phyloP scores from a whole-genome alignment of 1,284 basidiomycete species.

The Hymenochaete sp. region DNA sequence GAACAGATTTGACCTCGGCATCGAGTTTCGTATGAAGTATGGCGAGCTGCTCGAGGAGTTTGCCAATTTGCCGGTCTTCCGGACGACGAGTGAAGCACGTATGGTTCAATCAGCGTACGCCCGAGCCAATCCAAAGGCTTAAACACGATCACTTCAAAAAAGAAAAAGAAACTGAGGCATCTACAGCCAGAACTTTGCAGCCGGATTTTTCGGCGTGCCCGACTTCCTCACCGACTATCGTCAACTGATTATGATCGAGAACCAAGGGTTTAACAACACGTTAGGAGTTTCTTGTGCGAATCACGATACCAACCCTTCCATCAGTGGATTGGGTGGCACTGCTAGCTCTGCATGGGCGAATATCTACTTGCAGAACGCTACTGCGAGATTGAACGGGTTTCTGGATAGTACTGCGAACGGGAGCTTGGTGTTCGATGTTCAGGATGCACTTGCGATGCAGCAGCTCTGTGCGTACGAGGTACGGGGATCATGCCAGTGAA shows the following conservation, averaged over 20 bases:
- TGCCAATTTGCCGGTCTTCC: conserved; percentile 45
- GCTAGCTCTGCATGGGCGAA: conserved; percentile 46
- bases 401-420: conserved; percentile 55
- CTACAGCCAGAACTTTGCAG: conserved; percentile 42
- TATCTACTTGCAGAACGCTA: conserved; percentile 48
- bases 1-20: conserved; percentile 36
- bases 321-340: conserved; percentile 30
- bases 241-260: conserved; percentile 46
- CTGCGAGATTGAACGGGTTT: conserved; percentile 46
- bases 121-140: background rate
- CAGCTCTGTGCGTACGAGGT: conserved; percentile 53
- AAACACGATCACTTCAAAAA: too few species aligned
- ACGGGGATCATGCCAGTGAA: conserved; percentile 46
- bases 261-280: conserved; percentile 41
- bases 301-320: conserved; percentile 18
- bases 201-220: conserved; percentile 55
- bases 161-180: background rate
- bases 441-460: conserved; percentile 47
- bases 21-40: conserved; percentile 45
- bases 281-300: conserved; percentile 42
- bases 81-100: conserved; percentile 46
- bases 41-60: conserved; percentile 49
- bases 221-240: conserved; percentile 37
- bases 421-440: conserved; percentile 47
- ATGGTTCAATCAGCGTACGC: conserved; percentile 50